A percentile compares a stretch with the other conserved stretches of the same genome.
Conservation (phyloP, 768 basidiomycete genomes). For the Cantharellus anzutake region DNA sequence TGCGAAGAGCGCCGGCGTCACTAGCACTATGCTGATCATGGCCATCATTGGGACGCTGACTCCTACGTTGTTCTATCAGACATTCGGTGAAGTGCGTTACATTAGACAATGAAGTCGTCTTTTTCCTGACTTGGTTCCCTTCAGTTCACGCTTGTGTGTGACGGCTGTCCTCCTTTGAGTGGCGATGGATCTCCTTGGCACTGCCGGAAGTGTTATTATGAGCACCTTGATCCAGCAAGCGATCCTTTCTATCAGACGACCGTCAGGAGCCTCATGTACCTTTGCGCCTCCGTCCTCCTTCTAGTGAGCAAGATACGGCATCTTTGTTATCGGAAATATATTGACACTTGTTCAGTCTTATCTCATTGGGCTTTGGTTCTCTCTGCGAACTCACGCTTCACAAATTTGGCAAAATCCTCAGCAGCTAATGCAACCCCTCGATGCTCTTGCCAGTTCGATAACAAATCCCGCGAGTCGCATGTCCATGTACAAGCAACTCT, state of each 20-base stretch:
- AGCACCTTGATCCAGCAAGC: conserved; percentile 77
- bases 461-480: conserved; percentile 23
- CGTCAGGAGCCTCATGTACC: conserved; percentile 89
- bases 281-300: conserved; percentile 76
- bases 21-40: conserved; percentile 99
- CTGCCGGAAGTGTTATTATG: conserved; percentile 86
- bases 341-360: conserved; percentile 23
- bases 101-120: too few relatives aligned
- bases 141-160: conserved; percentile 77
- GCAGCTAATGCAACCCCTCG: conserved; percentile 48
- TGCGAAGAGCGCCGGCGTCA: conserved; percentile 96
- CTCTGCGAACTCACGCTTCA: conserved; percentile 87
- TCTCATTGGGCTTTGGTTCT: conserved; percentile 95
- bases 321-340: not conserved
- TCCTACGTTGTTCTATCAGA: conserved; percentile 95
- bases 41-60: conserved; percentile 92
- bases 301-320: conserved; percentile 38
- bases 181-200: conserved; percentile 35
- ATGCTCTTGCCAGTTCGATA: conserved; percentile 13
- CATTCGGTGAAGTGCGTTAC: conserved; percentile 76
- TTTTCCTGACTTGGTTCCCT: conserved; percentile 11
- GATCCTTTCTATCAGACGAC: conserved; percentile 96
- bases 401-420: conserved; percentile 99
- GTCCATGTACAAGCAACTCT: conserved; percentile 44
- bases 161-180: conserved; percentile 39